Evolutionary conservation across 495 filamentous ascomycete species (phyloP).

Genomic region (Hypomontagnella monticulosa): DNA sequence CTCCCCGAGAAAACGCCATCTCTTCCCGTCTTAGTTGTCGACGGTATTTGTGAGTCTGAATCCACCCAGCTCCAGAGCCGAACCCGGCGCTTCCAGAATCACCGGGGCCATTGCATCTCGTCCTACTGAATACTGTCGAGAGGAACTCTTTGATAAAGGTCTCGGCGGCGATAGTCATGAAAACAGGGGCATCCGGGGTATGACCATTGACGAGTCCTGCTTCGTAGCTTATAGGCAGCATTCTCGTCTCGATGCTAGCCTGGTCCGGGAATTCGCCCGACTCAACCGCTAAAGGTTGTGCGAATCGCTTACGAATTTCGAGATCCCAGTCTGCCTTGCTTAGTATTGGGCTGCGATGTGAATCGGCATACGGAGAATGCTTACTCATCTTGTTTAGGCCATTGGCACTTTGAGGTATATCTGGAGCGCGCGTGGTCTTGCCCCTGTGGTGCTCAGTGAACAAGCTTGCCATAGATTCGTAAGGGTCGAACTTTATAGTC

Average conservation of each 20-base stretch:
- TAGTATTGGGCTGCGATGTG: conserved; percentile 4
- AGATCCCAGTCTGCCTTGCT: conserved; percentile 76
- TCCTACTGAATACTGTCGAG: conserved; percentile 78
- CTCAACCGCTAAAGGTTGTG: conserved; percentile 84
- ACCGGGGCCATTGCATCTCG: conserved; percentile 78
- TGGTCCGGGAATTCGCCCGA: conserved; percentile 92
- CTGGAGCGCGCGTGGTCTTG: conserved; percentile 74
- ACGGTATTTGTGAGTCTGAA: conserved; percentile 82
- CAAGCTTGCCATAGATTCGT: conserved; percentile 69
- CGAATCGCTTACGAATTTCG: conserved; percentile 92
- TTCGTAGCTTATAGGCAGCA: conserved; percentile 95
- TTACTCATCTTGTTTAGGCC: conserved; percentile 89
- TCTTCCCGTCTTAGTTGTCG: conserved; percentile 78
- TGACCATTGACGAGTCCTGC: conserved; percentile 82
- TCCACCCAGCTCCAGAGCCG: conserved; percentile 70
- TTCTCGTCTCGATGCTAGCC: conserved; percentile 79
- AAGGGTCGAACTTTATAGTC: conserved; percentile 68
- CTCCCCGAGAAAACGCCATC: conserved; percentile 69
- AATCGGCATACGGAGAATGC: conserved; percentile 39
- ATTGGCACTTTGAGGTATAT: conserved; percentile 83
- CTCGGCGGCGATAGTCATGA: conserved; percentile 90
- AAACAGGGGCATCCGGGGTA: conserved; percentile 75
- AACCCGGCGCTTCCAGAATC: conserved; percentile 63
- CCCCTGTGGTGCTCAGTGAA: conserved; percentile 74
- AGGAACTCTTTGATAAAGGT: conserved; percentile 91